phyloP scores from a whole-genome alignment of 2,329 filamentous ascomycete species.

The Epichloe bromicola region DNA sequence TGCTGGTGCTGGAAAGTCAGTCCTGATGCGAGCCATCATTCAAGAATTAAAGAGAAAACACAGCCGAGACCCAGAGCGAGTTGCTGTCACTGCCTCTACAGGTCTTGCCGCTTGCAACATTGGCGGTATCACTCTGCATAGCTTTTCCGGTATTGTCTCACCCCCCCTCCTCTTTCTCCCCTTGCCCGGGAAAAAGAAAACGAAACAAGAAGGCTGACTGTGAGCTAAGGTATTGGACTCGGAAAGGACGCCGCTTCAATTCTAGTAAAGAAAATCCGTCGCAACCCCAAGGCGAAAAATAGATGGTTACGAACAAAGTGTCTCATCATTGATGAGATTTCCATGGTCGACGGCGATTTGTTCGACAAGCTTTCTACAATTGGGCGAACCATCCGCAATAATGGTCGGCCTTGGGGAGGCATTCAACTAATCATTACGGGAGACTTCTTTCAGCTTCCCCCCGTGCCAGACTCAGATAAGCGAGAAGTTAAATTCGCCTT shows the following conservation, averaged over 20 bases:
- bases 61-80: constrained; percentile 60
- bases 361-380: constrained; percentile 94
- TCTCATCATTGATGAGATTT: constrained; percentile 87
- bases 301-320: constrained; percentile 83
- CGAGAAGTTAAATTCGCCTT: constrained; percentile 77
- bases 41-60: constrained; percentile 65
- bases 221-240: constrained; percentile 53
- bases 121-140: constrained; percentile 88
- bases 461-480: constrained; percentile 67
- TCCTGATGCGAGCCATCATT: constrained; percentile 88
- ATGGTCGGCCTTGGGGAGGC: constrained; percentile 84
- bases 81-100: constrained; percentile 91
- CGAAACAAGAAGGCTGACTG: neutral
- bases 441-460: constrained; percentile 94
- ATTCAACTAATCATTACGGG: constrained; percentile 94
- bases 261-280: constrained; percentile 73
- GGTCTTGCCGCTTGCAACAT: constrained; percentile 95
- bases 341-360: constrained; percentile 94
- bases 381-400: constrained; percentile 74
- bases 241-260: constrained; percentile 76
- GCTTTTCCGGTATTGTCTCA: constrained; percentile 57
- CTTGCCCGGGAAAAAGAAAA: neutral
- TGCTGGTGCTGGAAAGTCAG: constrained; percentile 92
- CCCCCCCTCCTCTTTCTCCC: neutral
- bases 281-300: constrained; percentile 75